Evolutionary conservation across 2,329 filamentous ascomycete genomes (phyloP).

Genomic region (Leptographium galeiforme): DNA sequence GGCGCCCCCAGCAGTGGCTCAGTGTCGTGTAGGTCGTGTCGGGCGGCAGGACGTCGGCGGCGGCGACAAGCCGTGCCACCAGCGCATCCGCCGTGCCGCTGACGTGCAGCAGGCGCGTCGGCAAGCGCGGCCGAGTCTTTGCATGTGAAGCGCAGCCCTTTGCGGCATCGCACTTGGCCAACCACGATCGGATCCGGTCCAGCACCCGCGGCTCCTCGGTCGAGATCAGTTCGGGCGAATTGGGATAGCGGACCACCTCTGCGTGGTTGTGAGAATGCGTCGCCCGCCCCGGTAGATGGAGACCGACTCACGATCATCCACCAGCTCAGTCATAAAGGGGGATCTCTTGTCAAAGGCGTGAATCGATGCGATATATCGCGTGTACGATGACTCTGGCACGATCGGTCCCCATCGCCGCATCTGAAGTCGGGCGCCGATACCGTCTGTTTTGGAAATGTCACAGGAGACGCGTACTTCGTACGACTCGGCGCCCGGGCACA

Average conservation of each 20-base stretch:
- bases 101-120: neutral
- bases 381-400: no score
- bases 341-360: no score
- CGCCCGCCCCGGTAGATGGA: no score
- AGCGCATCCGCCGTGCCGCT: neutral
- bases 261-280: neutral
- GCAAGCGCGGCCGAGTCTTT: neutral
- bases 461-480: neutral
- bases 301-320: no score
- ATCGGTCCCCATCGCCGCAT: no score
- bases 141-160: neutral
- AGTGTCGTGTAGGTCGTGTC: neutral
- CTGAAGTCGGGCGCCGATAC: no score
- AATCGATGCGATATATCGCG: no score
- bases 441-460: no score
- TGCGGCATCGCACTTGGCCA: neutral
- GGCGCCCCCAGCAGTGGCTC: slow-evolving; percentile 1
- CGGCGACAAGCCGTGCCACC: neutral
- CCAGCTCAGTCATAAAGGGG: no score
- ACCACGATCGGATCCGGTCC: neutral
- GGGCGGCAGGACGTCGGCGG: neutral
- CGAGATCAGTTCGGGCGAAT: neutral
- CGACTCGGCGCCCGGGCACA: neutral
- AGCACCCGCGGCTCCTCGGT: neutral
- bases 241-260: neutral